These are phyloP conservation scores for Gynostemma pentaphyllum DNA, from an alignment of 306 rosid genomes.

Conservation along the genomic window DNA sequence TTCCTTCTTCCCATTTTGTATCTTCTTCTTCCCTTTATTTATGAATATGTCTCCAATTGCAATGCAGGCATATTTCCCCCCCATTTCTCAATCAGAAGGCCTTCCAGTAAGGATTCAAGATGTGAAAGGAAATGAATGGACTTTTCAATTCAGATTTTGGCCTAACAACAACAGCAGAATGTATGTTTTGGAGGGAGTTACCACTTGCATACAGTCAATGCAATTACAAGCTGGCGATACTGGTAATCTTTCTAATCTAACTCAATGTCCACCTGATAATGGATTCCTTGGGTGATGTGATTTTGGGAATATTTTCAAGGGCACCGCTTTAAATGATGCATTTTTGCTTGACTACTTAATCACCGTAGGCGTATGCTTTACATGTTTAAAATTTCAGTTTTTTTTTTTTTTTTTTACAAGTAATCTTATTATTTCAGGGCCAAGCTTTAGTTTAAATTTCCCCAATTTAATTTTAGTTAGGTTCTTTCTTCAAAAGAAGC, in stretches of 20 bases:
- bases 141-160: slow-evolving; percentile 99
- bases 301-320: not conserved
- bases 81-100: slow-evolving; percentile 87
- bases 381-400: too few species aligned
- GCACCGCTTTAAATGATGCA: not conserved
- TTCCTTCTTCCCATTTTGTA: not conserved
- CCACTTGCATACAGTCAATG: slow-evolving; percentile 99
- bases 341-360: too few species aligned
- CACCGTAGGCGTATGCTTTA: too few species aligned
- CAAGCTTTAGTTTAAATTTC: too few species aligned
- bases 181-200: slow-evolving; percentile 98
- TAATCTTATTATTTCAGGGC: too few species aligned
- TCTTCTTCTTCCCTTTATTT: slow-evolving; percentile 10
- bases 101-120: slow-evolving; percentile 82
- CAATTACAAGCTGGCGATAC: slow-evolving; percentile 87
- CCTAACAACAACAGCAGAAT: slow-evolving; percentile 98
- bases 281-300: not conserved
- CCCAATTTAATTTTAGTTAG: too few species aligned
- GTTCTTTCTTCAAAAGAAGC: too few species aligned
- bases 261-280: not conserved
- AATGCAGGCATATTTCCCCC: slow-evolving; percentile 89
- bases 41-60: slow-evolving; percentile 5
- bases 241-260: slow-evolving; percentile 36
- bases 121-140: slow-evolving; percentile 95
- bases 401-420: too few species aligned